Evolutionary conservation across 164 flowering plant species (phyloP).

Genomic region (Euptelea pleiosperma): DNA sequence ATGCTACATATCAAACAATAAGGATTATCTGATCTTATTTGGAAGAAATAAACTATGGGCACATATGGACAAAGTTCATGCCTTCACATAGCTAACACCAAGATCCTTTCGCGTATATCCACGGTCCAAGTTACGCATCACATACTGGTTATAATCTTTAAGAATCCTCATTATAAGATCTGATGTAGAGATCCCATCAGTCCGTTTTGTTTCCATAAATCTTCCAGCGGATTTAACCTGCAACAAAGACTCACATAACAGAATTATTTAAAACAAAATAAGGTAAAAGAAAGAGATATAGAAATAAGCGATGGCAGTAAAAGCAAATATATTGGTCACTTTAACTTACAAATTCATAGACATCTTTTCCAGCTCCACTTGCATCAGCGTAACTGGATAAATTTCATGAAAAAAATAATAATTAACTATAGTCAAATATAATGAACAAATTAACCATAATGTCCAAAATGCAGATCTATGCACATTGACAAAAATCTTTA

Average conservation of each 20-base stretch:
- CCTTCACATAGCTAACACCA: conserved; percentile 95
- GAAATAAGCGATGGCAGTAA: not conserved
- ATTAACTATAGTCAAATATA: no score
- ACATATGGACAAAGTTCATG: conserved; percentile 19
- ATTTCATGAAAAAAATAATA: conserved; percentile 13
- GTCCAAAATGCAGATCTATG: not conserved
- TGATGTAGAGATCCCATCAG: conserved; percentile 87
- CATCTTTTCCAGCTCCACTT: conserved; percentile 73
- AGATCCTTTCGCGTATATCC: conserved; percentile 95
- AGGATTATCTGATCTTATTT: not conserved
- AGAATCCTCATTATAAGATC: conserved; percentile 88
- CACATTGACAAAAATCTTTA: not conserved
- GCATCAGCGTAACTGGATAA: conserved; percentile 65
- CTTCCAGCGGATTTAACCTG: conserved; percentile 73
- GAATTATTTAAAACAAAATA: not conserved
- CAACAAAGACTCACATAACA: conserved; percentile 3
- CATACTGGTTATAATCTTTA: conserved; percentile 93
- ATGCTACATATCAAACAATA: not conserved
- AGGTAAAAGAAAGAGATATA: not conserved
- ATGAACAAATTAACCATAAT: no score
- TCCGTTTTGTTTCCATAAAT: conserved; percentile 79
- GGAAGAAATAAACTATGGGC: not conserved
- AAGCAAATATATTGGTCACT: not conserved
- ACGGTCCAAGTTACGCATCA: conserved; percentile 90
- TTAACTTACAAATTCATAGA: conserved; percentile 67